phyloP scores from a whole-genome alignment of 176 grass and related monocot species.

The Cymbopogon citratus region DNA sequence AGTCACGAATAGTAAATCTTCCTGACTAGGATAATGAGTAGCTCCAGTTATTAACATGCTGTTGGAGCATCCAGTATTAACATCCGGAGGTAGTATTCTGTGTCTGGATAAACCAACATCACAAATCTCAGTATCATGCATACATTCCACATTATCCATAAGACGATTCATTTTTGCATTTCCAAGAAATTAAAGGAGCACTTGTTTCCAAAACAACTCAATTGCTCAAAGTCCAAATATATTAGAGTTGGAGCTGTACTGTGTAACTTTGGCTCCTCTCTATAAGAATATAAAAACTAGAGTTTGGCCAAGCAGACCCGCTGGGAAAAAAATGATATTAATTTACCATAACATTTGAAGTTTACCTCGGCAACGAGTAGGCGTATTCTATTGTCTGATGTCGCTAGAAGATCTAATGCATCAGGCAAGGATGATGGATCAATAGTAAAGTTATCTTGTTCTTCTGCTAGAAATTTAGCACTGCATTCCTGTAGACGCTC shows the following conservation, averaged over 20 bases:
- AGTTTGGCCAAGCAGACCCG: not conserved
- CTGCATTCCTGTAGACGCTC: conserved; percentile 80
- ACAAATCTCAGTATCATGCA: no score
- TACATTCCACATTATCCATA: no score
- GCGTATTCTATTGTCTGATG: conserved; percentile 78
- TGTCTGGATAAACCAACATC: no score
- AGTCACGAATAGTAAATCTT: not conserved
- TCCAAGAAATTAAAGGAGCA: not conserved
- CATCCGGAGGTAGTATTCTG: no score
- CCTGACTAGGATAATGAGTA: not conserved
- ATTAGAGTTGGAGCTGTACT: not conserved
- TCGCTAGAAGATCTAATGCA: conserved; percentile 65
- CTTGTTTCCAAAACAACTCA: not conserved
- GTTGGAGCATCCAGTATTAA: not conserved
- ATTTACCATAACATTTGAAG: not conserved
- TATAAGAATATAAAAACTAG: not conserved
- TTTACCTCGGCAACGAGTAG: conserved; percentile 88
- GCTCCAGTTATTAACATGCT: not conserved
- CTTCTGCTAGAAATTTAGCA: conserved; percentile 71
- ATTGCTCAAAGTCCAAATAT: not conserved
- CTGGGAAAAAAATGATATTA: not conserved
- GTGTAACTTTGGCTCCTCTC: not conserved
- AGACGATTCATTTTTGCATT: not conserved
- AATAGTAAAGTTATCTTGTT: conserved; percentile 53
- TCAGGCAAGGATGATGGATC: conserved; percentile 64